phyloP scores from a whole-genome alignment of 345 rosid genomes.

The Salix dunnii region DNA sequence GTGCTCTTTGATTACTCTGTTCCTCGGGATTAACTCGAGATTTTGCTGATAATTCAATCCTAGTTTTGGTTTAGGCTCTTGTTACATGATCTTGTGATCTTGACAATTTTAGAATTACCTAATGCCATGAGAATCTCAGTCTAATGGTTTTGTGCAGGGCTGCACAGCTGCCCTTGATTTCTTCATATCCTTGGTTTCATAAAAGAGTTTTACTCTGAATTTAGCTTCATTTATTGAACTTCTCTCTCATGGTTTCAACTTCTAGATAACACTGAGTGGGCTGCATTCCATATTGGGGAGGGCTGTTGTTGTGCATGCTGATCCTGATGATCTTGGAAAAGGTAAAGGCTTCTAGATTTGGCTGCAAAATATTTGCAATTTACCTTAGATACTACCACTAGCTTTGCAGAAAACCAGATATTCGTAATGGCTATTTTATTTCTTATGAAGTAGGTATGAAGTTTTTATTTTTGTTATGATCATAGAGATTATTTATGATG shows the following conservation, averaged over 20 bases:
- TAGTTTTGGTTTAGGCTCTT: neutral
- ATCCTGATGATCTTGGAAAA: constrained; percentile 91
- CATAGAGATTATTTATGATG: neutral
- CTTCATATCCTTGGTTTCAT: neutral
- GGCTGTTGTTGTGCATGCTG: constrained; percentile 87
- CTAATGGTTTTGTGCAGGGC: neutral
- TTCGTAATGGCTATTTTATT: neutral
- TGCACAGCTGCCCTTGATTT: neutral
- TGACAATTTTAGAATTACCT: neutral
- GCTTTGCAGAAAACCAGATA: neutral
- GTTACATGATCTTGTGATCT: neutral
- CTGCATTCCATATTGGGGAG: constrained; percentile 79
- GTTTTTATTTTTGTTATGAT: neutral
- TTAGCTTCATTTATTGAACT: neutral
- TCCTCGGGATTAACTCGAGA: neutral
- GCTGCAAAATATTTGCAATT: constrained; percentile 11
- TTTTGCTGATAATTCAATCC: neutral
- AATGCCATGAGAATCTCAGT: neutral
- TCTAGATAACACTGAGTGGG: constrained; percentile 81
- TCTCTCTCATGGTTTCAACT: constrained; percentile 19
- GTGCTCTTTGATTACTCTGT: neutral
- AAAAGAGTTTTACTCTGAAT: neutral
- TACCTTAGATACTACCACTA: neutral
- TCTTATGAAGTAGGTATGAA: neutral
- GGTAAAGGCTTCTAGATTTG: constrained; percentile 31